phyloP scores from a whole-genome alignment of 306 rosid species.

The Bauhinia variegata region DNA sequence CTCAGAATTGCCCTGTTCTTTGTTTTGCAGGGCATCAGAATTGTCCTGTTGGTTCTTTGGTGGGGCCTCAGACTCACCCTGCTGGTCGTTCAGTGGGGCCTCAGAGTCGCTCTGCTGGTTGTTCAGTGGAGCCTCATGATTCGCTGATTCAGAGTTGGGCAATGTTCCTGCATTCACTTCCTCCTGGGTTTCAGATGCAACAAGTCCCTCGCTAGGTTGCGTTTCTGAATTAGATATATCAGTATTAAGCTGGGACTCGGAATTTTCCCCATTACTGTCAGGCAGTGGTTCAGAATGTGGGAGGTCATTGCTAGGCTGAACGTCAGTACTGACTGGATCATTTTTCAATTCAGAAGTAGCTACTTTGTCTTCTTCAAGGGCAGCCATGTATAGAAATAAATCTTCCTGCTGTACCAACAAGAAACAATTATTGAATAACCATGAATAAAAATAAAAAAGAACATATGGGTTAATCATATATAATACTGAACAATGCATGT shows the following conservation, averaged over 20 bases:
- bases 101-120: too few species aligned
- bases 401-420: conserved; percentile 43
- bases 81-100: too few species aligned
- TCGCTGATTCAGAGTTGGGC: conserved; percentile 10
- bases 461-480: neutral
- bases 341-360: conserved; percentile 28
- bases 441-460: neutral
- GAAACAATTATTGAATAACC: conserved; percentile 4
- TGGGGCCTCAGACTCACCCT: too few species aligned
- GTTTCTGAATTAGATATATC: conserved; percentile 32
- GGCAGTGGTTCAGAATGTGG: conserved; percentile 24
- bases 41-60: conserved; percentile 17
- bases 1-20: conserved; percentile 20
- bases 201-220: conserved; percentile 17
- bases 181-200: conserved; percentile 35
- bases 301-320: conserved; percentile 34
- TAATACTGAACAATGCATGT: neutral
- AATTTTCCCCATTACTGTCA: conserved; percentile 24
- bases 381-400: conserved; percentile 45
- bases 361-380: conserved; percentile 56
- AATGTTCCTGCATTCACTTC: conserved; percentile 31
- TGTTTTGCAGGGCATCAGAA: conserved; percentile 12
- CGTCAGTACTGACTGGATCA: conserved; percentile 26
- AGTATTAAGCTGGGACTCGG: conserved; percentile 22
- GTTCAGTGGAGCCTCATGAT: too few species aligned